These are phyloP conservation scores for Rhinocladiella mackenziei DNA, from an alignment of 2,329 filamentous ascomycete species.

Conservation along the genomic window DNA sequence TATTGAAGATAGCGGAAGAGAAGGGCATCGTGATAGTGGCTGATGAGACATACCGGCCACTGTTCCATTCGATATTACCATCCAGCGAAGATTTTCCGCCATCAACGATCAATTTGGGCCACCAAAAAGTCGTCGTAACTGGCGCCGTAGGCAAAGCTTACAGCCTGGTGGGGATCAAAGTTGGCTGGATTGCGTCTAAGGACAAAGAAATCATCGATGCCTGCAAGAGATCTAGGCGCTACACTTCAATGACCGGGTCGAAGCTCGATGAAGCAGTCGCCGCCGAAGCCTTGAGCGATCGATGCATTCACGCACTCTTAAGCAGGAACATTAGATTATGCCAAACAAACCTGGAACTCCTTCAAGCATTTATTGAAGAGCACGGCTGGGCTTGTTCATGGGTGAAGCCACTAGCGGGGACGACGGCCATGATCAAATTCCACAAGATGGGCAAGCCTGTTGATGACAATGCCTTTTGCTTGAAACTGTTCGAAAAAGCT, in stretches of 20 bases:
- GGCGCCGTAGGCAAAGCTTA: slow-evolving; percentile 85
- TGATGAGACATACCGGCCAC: slow-evolving; percentile 79
- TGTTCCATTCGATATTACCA: slow-evolving; percentile 67
- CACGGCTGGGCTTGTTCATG: slow-evolving; percentile 63
- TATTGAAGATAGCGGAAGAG: slow-evolving; percentile 61
- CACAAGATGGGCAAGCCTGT: slow-evolving; percentile 58
- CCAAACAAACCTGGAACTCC: slow-evolving; percentile 60
- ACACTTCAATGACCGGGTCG: slow-evolving; percentile 83
- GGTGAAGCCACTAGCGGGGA: slow-evolving; percentile 72
- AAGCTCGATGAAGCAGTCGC: slow-evolving; percentile 76
- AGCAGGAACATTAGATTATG: slow-evolving; percentile 63
- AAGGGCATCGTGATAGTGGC: slow-evolving; percentile 64
- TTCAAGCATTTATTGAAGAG: slow-evolving; percentile 65
- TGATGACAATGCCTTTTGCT: slow-evolving; percentile 69
- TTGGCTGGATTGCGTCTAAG: slow-evolving; percentile 77
- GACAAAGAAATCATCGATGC: slow-evolving; percentile 59
- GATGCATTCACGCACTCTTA: slow-evolving; percentile 61
- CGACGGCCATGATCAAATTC: slow-evolving; percentile 73
- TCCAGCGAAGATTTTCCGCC: slow-evolving; percentile 56
- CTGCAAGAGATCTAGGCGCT: slow-evolving; percentile 65
- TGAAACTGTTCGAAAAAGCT: slow-evolving; percentile 61
- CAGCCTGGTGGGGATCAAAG: slow-evolving; percentile 71
- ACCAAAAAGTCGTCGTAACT: slow-evolving; percentile 66
- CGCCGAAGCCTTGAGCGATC: slow-evolving; percentile 64
- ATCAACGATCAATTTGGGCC: slow-evolving; percentile 67